Evolutionary conservation across 2,329 filamentous ascomycete genomes (phyloP), one percentile per base, ranked within the genome.

Genomic region (Fusarium proliferatum): DNA sequence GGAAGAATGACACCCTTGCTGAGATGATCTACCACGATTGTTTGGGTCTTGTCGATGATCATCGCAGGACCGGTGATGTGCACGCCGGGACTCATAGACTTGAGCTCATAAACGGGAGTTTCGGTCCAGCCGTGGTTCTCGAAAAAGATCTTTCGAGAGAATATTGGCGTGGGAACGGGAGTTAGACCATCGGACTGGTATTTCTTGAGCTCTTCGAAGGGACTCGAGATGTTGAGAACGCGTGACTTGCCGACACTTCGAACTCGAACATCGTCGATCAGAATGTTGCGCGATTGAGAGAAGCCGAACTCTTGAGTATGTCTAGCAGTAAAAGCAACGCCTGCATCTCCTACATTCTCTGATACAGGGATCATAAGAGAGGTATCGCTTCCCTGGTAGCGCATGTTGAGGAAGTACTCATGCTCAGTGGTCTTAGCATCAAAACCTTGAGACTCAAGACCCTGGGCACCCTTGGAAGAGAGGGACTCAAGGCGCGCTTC

Each of bases 41-140:
- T 95, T 79, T 95, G 93, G 0, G 90, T 92, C 48, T 90, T 88
- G 76, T 92, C 93, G 34, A 92, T 91, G 61, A 94, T 87, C 77
- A 94, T 91, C 0, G 92, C 92, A 3, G 92, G 92, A 1, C 92
- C 92, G 10, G 56, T 49, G 16, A 80, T 74, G 6, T 76, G 71
- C 0, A 71, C 69, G 3, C 78, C 78, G 0, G 73, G 41, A 15
- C 26, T 57, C 42, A 79, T 63, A 0, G 64, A 74, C 34, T 74
- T 62, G 17, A 81, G 78, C 26, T 72, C 69, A 36, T 77, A 79
- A 1, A 81, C 72, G 1, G 67, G 69, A 2, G 77, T 79, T 33
- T 79, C 64, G 0, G 77, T 77, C 79, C 78, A 80, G 3, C 77
- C 76, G 2, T 72, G 67, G 5, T 66, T 69, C 48, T 79, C 78